Conservation (phyloP, 2,329 filamentous ascomycete species). For the Tothia fuscella region DNA sequence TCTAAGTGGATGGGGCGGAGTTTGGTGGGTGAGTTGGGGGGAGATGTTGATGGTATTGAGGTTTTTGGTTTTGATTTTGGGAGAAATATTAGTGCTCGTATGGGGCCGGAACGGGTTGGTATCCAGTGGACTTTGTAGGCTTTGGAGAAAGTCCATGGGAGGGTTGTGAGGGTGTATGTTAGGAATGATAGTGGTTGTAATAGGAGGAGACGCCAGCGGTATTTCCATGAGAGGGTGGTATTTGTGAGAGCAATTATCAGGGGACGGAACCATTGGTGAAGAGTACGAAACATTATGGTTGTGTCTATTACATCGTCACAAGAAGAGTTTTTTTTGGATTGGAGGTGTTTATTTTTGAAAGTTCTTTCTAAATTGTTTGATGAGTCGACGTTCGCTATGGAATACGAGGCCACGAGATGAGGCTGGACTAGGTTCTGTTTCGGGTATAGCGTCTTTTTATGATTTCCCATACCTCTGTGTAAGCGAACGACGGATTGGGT, state of each 20-base stretch:
- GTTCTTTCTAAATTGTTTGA: too few relatives aligned
- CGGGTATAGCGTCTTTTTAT: too few relatives aligned
- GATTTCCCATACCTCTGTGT: too few relatives aligned
- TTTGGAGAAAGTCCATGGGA: conserved; percentile 26
- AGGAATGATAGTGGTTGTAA: conserved; percentile 32
- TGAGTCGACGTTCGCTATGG: too few relatives aligned
- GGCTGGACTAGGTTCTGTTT: too few relatives aligned
- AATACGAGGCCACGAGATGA: too few relatives aligned
- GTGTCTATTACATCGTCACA: too few relatives aligned
- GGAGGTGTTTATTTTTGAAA: too few relatives aligned
- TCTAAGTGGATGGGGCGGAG: conserved; percentile 31
- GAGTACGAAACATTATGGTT: neutral
- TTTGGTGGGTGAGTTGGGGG: conserved; percentile 14
- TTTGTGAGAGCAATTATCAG: conserved; percentile 23
- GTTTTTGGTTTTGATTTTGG: conserved; percentile 13
- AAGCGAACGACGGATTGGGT: too few relatives aligned
- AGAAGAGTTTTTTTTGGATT: too few relatives aligned
- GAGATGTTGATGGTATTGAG: conserved; percentile 12
- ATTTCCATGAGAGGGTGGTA: conserved; percentile 24
- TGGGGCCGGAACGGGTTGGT: conserved; percentile 17
- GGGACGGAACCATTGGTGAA: conserved; percentile 9
- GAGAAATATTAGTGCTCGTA: conserved; percentile 28
- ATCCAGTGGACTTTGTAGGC: conserved; percentile 26
- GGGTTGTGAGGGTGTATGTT: conserved; percentile 25
- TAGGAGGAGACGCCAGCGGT: conserved; percentile 33